A percentile compares a stretch with the other conserved stretches of the same genome.
Conservation (phyloP, 345 rosid genomes). For the Melastoma malabathricum region DNA sequence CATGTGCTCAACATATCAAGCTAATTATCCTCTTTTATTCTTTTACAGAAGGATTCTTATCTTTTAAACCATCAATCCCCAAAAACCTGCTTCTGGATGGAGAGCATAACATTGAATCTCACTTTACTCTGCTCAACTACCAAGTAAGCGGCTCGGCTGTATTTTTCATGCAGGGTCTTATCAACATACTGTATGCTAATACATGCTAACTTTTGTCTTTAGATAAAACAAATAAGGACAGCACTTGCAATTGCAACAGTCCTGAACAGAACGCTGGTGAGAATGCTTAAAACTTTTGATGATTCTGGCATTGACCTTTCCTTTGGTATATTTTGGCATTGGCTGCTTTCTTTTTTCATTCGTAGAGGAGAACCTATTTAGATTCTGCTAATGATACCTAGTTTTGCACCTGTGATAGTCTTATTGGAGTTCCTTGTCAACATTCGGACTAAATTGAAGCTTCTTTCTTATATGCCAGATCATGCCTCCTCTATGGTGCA, state of each 20-base stretch:
- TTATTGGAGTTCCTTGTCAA: neutral
- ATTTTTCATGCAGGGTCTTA: slow-evolving; percentile 1
- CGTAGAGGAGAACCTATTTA: too few species aligned
- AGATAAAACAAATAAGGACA: slow-evolving; percentile 87
- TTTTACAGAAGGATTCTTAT: slow-evolving; percentile 80
- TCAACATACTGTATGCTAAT: slow-evolving; percentile 4
- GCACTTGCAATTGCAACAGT: slow-evolving; percentile 82
- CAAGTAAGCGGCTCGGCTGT: slow-evolving; percentile 40
- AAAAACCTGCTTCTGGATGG: slow-evolving; percentile 78
- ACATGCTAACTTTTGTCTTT: slow-evolving; percentile 14
- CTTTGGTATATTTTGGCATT: too few species aligned
- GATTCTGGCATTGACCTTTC: too few species aligned
- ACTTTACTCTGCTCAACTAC: slow-evolving; percentile 66
- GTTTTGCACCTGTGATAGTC: too few species aligned
- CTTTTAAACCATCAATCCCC: slow-evolving; percentile 78
- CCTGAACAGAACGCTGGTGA: slow-evolving; percentile 84
- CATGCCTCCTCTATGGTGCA: slow-evolving; percentile 98
- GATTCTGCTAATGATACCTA: too few species aligned
- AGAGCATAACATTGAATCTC: slow-evolving; percentile 63
- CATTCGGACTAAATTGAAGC: slow-evolving; percentile 6
- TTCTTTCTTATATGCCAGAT: slow-evolving; percentile 36
- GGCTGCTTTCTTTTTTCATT: too few species aligned
- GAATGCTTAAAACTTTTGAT: slow-evolving; percentile 10
- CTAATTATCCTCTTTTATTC: neutral
- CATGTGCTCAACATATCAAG: neutral